Base-by-base conservation (phyloP, 2,329 filamentous ascomycete genomes). In the Colletotrichum melonis region DNA sequence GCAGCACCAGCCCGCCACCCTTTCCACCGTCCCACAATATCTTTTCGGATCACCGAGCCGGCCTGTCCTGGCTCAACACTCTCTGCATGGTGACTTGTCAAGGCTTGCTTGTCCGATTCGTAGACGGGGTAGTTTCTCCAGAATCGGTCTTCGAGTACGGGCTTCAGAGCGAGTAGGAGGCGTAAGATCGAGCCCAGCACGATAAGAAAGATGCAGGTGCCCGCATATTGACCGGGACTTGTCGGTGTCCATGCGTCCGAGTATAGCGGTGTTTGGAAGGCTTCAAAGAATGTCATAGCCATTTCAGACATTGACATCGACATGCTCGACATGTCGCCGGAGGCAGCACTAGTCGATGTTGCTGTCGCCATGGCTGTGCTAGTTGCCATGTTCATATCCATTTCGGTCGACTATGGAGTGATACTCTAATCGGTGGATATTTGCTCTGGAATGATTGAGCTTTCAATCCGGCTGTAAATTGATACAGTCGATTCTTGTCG, bases 161-260 rank as follows among this genome's bases (percentile, higher is more conserved):
- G 90, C 80, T 94, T 95, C 77, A 90, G 86, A 2, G 95, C 95
- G 63, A 96, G 85, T 12, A 98, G 86, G n/a, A 87, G 84, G 63
- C 95, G 93, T 79, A 92, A 91, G 67, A 93, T 79, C 73, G 92
- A 86, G 73, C 92, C 92, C 65, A 98, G 91, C 46, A 93, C 77
- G 80, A 98, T 92, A 71, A 98, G 89, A 84, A 98, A 98, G 81
- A 98, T 93, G 86, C 96, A 97, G 30, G 95, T 97, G 68, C 91
- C 96, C 1, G 94, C 95, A 82, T 98, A 98, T 71, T 88, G 85
- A 77, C 92, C 94, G 4, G 88, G 85, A 49, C 85, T 91, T 26
- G 80, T 83, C 5, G 96, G 96, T 3, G 93, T 93, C 95, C 95
- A 98, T 65, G 86, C 81, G 22, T 83, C 81, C 12, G 94, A 92